Percentiles rank a stretch among this genome's conserved stretches.
phyloP scores from a whole-genome alignment of 1,139 yeast species.

The Hyphopichia wangnamkhiaoensis region DNA sequence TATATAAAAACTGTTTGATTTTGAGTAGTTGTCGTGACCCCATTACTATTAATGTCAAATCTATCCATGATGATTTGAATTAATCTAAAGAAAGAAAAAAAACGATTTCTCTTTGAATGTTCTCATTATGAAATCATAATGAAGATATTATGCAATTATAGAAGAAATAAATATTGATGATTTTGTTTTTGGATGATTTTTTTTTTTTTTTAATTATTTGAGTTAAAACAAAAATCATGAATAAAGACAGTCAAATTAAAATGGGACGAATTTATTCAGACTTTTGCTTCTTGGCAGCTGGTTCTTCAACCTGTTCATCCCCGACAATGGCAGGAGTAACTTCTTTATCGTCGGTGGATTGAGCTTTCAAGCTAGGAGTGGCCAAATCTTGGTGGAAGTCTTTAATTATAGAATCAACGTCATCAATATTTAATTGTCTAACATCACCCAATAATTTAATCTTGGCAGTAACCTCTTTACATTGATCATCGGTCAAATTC shows the following conservation, averaged over 20 bases:
- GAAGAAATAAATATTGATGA: slow-evolving; percentile 2
- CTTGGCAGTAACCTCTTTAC: slow-evolving; percentile 55
- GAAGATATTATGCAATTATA: slow-evolving; percentile 4
- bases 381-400: slow-evolving; percentile 42
- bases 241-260: slow-evolving; percentile 3
- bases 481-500: slow-evolving; percentile 54
- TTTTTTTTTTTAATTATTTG: not conserved
- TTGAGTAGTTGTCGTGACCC: slow-evolving; percentile 5
- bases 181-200: not conserved
- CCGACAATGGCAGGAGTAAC: slow-evolving; percentile 18
- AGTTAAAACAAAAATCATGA: slow-evolving; percentile 4
- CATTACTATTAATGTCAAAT: slow-evolving; percentile 6
- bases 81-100: slow-evolving; percentile 2
- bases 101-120: too few species aligned
- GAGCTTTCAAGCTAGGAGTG: slow-evolving; percentile 27
- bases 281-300: slow-evolving; percentile 39
- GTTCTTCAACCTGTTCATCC: slow-evolving; percentile 26
- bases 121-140: not conserved
- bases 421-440: slow-evolving; percentile 48
- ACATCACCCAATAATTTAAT: slow-evolving; percentile 60
- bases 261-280: slow-evolving; percentile 20
- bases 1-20: too few species aligned
- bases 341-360: slow-evolving; percentile 20
- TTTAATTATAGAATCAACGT: slow-evolving; percentile 50
- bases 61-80: slow-evolving; percentile 4